Percentiles rank a stretch among this genome's conserved stretches.
phyloP scores from a whole-genome alignment of 305 asterid species.

The Coffea humblotiana region DNA sequence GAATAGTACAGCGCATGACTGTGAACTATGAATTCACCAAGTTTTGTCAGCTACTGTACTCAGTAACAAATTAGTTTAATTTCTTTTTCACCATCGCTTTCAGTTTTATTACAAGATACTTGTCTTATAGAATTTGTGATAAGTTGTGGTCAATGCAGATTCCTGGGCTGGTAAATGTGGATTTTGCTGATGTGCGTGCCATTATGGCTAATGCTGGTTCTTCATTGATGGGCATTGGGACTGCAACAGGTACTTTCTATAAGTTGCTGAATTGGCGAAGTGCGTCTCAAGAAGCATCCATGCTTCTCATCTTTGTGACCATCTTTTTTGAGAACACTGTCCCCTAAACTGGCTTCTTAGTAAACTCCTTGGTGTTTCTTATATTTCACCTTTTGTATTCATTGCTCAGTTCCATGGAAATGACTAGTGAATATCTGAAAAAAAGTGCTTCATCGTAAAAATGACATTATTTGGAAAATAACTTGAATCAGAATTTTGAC shows the following conservation, averaged over 20 bases:
- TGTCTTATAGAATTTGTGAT: slow-evolving; percentile 11
- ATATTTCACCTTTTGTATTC: neutral
- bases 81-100: neutral
- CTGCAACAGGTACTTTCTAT: slow-evolving; percentile 78
- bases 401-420: neutral
- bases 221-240: slow-evolving; percentile 97
- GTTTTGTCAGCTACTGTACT: neutral
- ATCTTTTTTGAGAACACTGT: neutral
- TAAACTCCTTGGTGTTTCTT: neutral
- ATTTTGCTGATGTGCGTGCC: slow-evolving; percentile 98
- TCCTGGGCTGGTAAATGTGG: slow-evolving; percentile 94
- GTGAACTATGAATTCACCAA: neutral
- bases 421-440: neutral
- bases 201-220: slow-evolving; percentile 98
- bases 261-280: slow-evolving; percentile 19
- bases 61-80: neutral
- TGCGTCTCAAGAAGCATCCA: neutral
- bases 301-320: slow-evolving; percentile 12
- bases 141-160: slow-evolving; percentile 52
- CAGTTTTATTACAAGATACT: slow-evolving; percentile 9
- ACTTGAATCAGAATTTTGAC: neutral
- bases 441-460: neutral
- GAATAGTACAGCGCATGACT: neutral
- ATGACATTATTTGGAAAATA: neutral
- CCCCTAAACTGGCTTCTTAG: neutral